Evolutionary conservation across 345 rosid genomes (phyloP).

Genomic region (Trapa bicornis): DNA sequence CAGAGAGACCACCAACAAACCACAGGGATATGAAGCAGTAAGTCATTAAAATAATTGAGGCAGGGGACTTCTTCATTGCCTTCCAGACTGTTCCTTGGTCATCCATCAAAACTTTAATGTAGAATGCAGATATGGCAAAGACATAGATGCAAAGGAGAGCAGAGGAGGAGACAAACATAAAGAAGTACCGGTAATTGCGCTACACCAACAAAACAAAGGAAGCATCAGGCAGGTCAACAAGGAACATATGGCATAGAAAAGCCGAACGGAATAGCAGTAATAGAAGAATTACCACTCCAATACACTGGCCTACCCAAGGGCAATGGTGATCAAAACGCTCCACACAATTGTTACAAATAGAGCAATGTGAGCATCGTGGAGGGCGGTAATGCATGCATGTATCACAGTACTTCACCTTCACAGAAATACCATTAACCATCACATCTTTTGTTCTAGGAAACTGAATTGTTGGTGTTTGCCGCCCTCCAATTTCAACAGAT

Average conservation of each 20-base stretch:
- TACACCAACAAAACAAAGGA: conserved; percentile 28
- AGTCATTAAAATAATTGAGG: conserved; percentile 64
- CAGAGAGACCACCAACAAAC: conserved; percentile 96
- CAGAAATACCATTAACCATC: conserved; percentile 61
- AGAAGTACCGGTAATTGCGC: conserved; percentile 96
- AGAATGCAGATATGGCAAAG: conserved; percentile 67
- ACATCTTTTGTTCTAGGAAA: conserved; percentile 88
- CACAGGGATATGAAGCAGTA: conserved; percentile 79
- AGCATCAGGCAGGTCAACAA: conserved; percentile 1
- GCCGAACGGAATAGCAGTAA: background rate
- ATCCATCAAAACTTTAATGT: conserved; percentile 79
- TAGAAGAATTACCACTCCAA: conserved; percentile 57
- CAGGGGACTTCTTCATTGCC: conserved; percentile 85
- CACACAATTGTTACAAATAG: conserved; percentile 82
- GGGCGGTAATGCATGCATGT: conserved; percentile 98
- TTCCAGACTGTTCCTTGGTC: conserved; percentile 57
- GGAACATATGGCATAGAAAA: background rate
- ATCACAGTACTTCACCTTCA: conserved; percentile 85
- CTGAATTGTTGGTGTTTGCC: conserved; percentile 82
- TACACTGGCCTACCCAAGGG: conserved; percentile 99
- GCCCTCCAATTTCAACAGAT: conserved; percentile 51
- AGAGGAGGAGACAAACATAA: conserved; percentile 83
- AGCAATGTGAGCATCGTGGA: conserved; percentile 95
- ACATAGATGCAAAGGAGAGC: conserved; percentile 85
- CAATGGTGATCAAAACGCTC: conserved; percentile 99